Evolutionary conservation across 225 moss, liverwort and hornwort genomes (phyloP).

Genomic region (Takakia lepidozioides): DNA sequence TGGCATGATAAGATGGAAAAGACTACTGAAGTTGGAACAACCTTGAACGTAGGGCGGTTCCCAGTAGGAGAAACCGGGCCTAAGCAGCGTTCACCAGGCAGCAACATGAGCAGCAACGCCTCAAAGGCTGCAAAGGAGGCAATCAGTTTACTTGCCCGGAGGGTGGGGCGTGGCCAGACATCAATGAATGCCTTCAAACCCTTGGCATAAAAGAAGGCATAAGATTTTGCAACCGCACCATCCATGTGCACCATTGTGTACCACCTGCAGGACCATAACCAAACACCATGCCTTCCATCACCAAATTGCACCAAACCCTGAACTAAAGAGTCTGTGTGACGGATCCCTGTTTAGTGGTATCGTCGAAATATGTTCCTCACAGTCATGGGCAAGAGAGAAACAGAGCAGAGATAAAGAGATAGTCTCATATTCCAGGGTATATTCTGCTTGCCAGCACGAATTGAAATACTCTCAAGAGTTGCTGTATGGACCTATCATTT

Average conservation of each 20-base stretch:
- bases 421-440: too few species aligned
- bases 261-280: conserved; percentile 32
- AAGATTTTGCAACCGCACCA: conserved; percentile 47
- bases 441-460: too few species aligned
- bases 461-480: too few species aligned
- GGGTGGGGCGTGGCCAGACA: conserved; percentile 36
- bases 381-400: too few species aligned
- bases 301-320: conserved; percentile 2
- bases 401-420: too few species aligned
- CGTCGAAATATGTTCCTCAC: conserved; percentile 1
- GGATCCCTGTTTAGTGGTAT: too few species aligned
- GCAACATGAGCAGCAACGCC: conserved; percentile 29
- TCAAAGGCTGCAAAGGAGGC: conserved; percentile 40
- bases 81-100: conserved; percentile 51
- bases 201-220: conserved; percentile 24
- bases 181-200: conserved; percentile 26
- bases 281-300: conserved; percentile 4
- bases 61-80: conserved; percentile 60
- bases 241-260: conserved; percentile 49
- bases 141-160: conserved; percentile 37
- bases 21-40: conserved; percentile 12
- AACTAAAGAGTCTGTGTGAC: too few species aligned
- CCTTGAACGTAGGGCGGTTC: conserved; percentile 67
- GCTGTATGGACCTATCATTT: too few species aligned
- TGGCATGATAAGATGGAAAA: too few species aligned